phyloP scores from a whole-genome alignment of 1,284 basidiomycete genomes.

The Puccinia novopanici region DNA sequence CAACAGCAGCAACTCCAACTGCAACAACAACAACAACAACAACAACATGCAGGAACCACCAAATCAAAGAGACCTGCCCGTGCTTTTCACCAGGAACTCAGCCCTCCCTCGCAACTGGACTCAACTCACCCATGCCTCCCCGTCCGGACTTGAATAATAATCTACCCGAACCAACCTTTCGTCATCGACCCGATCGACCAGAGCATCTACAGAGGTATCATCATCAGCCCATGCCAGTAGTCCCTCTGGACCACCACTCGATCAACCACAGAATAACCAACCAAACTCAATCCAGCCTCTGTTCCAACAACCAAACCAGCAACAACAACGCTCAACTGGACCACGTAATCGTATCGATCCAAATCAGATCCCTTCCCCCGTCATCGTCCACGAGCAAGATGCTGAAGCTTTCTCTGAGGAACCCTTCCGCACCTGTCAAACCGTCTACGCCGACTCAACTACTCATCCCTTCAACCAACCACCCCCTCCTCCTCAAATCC shows the following conservation, averaged over 20 bases:
- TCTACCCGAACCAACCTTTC: slow-evolving; percentile 8
- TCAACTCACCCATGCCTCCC: slow-evolving; percentile 49
- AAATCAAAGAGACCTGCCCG: slow-evolving; percentile 58
- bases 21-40: slow-evolving; percentile 15
- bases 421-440: slow-evolving; percentile 72
- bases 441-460: slow-evolving; percentile 63
- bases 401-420: slow-evolving; percentile 78
- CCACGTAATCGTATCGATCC: slow-evolving; percentile 83
- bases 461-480: slow-evolving; percentile 30
- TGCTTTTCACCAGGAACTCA: slow-evolving; percentile 56
- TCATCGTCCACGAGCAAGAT: slow-evolving; percentile 80
- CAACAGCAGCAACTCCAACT: slow-evolving; percentile 14
- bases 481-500: slow-evolving; percentile 64
- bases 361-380: slow-evolving; percentile 85
- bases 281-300: slow-evolving; percentile 51
- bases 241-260: slow-evolving; percentile 41
- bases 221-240: slow-evolving; percentile 41
- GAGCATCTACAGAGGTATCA: slow-evolving; percentile 31
- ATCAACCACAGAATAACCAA: slow-evolving; percentile 6
- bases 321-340: slow-evolving; percentile 60
- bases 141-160: slow-evolving; percentile 5
- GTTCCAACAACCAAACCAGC: slow-evolving; percentile 60
- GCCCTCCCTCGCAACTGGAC: slow-evolving; percentile 10
- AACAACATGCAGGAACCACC: neutral
- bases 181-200: slow-evolving; percentile 35